These are phyloP conservation scores for Chrysopogon serrulatus DNA, from an alignment of 176 grass and related monocot genomes.

Conservation along the genomic window DNA sequence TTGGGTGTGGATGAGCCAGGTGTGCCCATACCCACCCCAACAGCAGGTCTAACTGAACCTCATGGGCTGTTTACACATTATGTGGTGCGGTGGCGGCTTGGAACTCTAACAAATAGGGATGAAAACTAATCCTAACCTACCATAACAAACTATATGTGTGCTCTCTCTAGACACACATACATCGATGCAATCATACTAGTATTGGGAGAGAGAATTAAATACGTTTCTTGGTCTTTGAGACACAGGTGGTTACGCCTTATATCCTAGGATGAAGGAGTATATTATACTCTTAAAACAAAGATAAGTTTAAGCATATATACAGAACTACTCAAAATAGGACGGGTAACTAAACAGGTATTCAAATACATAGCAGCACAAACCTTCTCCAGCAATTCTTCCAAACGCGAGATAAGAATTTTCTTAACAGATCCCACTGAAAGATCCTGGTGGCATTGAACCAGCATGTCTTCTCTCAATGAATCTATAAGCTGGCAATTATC, in stretches of 20 bases:
- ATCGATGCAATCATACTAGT: too few relatives aligned
- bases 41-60: not conserved
- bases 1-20: not conserved
- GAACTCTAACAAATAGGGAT: not conserved
- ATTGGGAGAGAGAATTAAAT: too few relatives aligned
- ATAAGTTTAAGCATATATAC: not conserved
- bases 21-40: not conserved
- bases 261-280: too few relatives aligned
- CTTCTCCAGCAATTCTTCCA: conserved; percentile 73
- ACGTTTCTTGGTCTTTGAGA: too few relatives aligned
- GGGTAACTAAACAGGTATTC: not conserved
- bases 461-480: conserved; percentile 51
- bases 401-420: conserved; percentile 48
- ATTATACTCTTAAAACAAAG: not conserved
- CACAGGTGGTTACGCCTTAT: too few relatives aligned
- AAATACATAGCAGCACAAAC: conserved; percentile 23
- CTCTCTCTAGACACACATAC: too few relatives aligned
- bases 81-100: not conserved
- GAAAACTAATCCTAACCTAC: not conserved
- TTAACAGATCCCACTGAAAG: conserved; percentile 54
- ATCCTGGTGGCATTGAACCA: conserved; percentile 27
- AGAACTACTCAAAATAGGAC: not conserved
- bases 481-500: conserved; percentile 50
- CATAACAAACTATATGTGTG: not conserved
- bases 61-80: not conserved